These are phyloP conservation scores for Ophiocordyceps robertsii DNA, from an alignment of 2,329 filamentous ascomycete genomes.

Conservation along the genomic window DNA sequence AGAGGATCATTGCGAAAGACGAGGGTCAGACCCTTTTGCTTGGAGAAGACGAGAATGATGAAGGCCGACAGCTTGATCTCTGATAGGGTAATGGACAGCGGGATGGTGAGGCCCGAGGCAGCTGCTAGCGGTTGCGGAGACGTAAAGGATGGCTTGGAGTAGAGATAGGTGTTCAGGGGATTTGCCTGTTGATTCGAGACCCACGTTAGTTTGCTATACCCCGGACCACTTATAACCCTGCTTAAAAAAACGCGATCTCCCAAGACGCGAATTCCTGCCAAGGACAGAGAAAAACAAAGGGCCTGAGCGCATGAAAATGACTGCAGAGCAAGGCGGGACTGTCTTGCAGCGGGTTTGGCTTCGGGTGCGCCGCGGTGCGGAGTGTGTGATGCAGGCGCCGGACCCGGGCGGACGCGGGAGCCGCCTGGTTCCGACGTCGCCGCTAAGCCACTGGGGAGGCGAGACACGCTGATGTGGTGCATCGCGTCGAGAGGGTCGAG, in stretches of 20 bases:
- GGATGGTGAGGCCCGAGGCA: conserved; percentile 84
- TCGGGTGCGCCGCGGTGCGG: not conserved
- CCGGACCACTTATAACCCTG: too few species aligned
- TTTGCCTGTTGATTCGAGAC: conserved; percentile 52
- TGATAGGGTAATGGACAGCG: conserved; percentile 91
- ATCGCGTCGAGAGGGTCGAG: not conserved
- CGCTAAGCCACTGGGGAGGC: not conserved
- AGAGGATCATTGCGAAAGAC: conserved; percentile 97
- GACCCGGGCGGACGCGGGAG: not conserved
- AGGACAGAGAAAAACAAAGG: too few species aligned
- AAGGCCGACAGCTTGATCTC: conserved; percentile 94
- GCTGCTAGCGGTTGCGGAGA: conserved; percentile 87
- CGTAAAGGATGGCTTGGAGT: conserved; percentile 81
- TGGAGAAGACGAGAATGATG: conserved; percentile 94
- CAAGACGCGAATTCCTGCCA: too few species aligned
- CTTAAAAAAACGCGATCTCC: too few species aligned
- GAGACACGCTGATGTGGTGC: not conserved
- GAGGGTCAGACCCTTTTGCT: conserved; percentile 89
- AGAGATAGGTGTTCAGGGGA: conserved; percentile 88
- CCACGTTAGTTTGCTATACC: conserved; percentile 29
- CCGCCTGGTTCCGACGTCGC: not conserved
- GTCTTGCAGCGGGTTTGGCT: too few species aligned
- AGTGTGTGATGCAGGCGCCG: not conserved
- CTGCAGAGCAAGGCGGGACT: too few species aligned
- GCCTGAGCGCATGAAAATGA: too few species aligned